Percentiles rank a stretch among this genome's conserved stretches.
Evolutionary conservation across 495 filamentous ascomycete genomes (phyloP).

Genomic region (Podospora sp.): DNA sequence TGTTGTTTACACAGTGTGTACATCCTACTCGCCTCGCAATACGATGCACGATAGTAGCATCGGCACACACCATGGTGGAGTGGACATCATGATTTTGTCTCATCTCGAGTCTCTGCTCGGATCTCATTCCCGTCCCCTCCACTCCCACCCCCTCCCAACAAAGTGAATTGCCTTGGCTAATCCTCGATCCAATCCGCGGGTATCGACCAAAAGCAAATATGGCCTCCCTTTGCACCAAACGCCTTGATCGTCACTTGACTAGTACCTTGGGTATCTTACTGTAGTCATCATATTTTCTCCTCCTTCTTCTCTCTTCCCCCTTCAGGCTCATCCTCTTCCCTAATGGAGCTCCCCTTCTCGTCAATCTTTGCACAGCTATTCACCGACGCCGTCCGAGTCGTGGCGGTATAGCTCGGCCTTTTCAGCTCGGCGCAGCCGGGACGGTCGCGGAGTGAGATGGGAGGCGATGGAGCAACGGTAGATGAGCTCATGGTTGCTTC

Average conservation of each 20-base stretch:
- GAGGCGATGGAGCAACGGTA: neutral
- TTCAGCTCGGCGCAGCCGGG: neutral
- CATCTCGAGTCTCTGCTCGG: neutral
- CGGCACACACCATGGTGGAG: too few relatives aligned
- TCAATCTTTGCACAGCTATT: neutral
- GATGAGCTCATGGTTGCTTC: neutral
- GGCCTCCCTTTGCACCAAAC: neutral
- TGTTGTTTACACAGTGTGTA: too few relatives aligned
- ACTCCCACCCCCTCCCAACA: neutral
- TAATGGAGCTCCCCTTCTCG: neutral
- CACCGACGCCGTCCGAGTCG: neutral
- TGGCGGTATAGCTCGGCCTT: neutral
- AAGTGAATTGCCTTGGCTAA: neutral
- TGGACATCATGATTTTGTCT: too few relatives aligned
- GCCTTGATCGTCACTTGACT: neutral
- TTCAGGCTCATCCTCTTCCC: neutral
- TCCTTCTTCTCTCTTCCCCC: neutral
- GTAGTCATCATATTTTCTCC: neutral
- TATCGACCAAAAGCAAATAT: neutral
- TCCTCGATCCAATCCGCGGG: neutral
- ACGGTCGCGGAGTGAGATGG: conserved; percentile 4
- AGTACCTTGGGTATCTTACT: neutral
- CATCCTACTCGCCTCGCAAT: too few relatives aligned
- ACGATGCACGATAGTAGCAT: too few relatives aligned
- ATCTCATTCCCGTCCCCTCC: neutral